Base-by-base conservation (phyloP, 2,329 filamentous ascomycete species). In the Penicillium decumbens region DNA sequence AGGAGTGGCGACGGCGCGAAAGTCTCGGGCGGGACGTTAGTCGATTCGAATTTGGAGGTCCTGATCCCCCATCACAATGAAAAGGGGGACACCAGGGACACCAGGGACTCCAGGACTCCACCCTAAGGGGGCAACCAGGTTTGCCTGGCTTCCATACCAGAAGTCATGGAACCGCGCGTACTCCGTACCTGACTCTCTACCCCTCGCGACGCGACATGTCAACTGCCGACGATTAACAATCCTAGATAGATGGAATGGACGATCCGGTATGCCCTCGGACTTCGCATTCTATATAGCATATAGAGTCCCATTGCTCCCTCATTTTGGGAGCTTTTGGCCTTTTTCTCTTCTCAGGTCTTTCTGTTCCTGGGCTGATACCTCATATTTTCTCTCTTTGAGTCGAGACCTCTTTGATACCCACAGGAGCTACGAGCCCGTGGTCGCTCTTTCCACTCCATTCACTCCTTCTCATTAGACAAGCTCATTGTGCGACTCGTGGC, bases 211-310 rank as follows among this genome's bases (percentile, higher is more conserved):
- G 47, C 43, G 45, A 33, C 40, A 41, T 15, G 13, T n/a, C 9
- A 23, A 29, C 41, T 38, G 52, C 52, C 54, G 54, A 53, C 47
- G 27, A 24, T 25, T 25, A 47, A 49, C 35, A 35, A 41, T 47
- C 37, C 43, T 9, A 51, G 46, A 56, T 54, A 44, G 23, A 43
- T 43, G 53, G 58, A 60, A 59, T 59, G 58, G 33, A 52, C 37
- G 47, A 53, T 53, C 47, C 41, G 39, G 10, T 49, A 53, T 50
- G 43, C 53, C 55, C 49, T 55, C 50, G 15, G 42, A 25, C n/a
- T 18, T 37, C 24, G 38, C 35, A 33, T 43, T 44, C 15, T 28
- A 61, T 61, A 61, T 61, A 61, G 58, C 43, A 40, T 43, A 53
- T 58, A 59, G 53, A 55, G 27, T 39, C 51, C 50, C 29, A 18